phyloP scores from a whole-genome alignment of 257 asterid species.

The Nicotiana attenuata region DNA sequence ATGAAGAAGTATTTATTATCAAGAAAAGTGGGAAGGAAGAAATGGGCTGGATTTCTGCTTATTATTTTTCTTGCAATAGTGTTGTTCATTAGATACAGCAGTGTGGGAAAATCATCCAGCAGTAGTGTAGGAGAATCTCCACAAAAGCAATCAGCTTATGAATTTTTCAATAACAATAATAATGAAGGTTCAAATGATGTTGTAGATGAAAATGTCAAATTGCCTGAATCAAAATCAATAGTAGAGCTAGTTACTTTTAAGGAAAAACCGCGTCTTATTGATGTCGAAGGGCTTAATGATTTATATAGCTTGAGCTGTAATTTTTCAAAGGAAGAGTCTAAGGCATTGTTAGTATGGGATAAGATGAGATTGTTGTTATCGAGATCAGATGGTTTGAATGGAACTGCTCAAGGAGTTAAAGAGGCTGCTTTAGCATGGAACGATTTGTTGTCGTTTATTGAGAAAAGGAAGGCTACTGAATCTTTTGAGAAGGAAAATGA shows the following conservation, averaged over 20 bases:
- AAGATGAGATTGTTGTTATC: slow-evolving; percentile 60
- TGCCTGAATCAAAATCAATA: slow-evolving; percentile 17
- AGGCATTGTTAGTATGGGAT: slow-evolving; percentile 52
- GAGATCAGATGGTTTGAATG: slow-evolving; percentile 83
- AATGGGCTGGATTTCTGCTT: slow-evolving; percentile 64
- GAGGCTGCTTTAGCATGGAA: slow-evolving; percentile 67
- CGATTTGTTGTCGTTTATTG: slow-evolving; percentile 32
- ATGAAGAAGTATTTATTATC: slow-evolving; percentile 3
- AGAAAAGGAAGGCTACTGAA: slow-evolving; percentile 27
- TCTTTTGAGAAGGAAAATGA: slow-evolving; percentile 9
- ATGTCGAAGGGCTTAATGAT: slow-evolving; percentile 45
- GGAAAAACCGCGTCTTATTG: slow-evolving; percentile 38
- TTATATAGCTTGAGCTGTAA: slow-evolving; percentile 43
- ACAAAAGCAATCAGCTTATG: slow-evolving; percentile 53
- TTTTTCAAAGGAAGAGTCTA: slow-evolving; percentile 33
- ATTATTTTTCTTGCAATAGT: slow-evolving; percentile 49
- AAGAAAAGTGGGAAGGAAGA: slow-evolving; percentile 49
- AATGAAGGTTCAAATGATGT: slow-evolving; percentile 19
- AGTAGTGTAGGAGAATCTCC: slow-evolving; percentile 40
- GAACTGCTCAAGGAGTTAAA: slow-evolving; percentile 70
- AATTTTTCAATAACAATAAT: slow-evolving; percentile 54
- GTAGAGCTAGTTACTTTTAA: slow-evolving; percentile 21
- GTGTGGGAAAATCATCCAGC: slow-evolving; percentile 42
- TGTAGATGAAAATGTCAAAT: slow-evolving; percentile 15
- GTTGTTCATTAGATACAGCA: slow-evolving; percentile 47